These are phyloP conservation scores for Xanthoconium stramineum DNA, from an alignment of 768 basidiomycete species.

Conservation along the genomic window DNA sequence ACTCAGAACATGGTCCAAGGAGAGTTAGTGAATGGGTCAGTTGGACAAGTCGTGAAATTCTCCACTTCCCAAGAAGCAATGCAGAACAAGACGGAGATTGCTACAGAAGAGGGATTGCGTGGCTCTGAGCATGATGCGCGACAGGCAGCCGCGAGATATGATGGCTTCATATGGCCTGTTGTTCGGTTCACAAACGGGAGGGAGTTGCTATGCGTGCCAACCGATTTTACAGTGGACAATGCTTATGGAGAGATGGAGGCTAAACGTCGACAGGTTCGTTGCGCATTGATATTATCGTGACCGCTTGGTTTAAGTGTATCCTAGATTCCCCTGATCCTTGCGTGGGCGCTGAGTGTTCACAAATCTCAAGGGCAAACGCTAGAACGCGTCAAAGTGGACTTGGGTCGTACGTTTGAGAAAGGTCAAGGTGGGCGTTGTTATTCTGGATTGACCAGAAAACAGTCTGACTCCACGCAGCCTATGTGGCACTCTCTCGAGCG, in stretches of 20 bases:
- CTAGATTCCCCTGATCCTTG: slow-evolving; percentile 61
- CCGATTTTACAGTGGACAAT: slow-evolving; percentile 63
- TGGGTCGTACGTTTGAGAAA: slow-evolving; percentile 72
- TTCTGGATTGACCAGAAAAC: not conserved
- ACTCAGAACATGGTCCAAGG: slow-evolving; percentile 67
- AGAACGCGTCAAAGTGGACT: slow-evolving; percentile 77
- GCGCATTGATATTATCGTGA: not conserved
- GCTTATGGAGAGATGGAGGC: slow-evolving; percentile 59
- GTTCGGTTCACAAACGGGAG: slow-evolving; percentile 54
- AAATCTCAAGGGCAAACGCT: slow-evolving; percentile 91
- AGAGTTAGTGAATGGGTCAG: slow-evolving; percentile 64
- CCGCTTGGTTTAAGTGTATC: slow-evolving; percentile 17
- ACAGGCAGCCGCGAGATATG: slow-evolving; percentile 16
- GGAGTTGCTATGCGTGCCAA: slow-evolving; percentile 47
- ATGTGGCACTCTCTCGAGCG: slow-evolving; percentile 72
- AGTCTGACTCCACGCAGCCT: slow-evolving; percentile 39
- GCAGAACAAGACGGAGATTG: slow-evolving; percentile 36
- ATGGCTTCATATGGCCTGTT: slow-evolving; percentile 51
- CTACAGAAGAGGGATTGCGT: slow-evolving; percentile 32
- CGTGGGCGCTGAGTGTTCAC: slow-evolving; percentile 87
- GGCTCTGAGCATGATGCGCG: slow-evolving; percentile 26
- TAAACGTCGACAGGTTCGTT: slow-evolving; percentile 50
- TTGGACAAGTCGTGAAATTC: slow-evolving; percentile 55
- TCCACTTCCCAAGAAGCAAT: slow-evolving; percentile 41
- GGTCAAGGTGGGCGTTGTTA: slow-evolving; percentile 55